Conservation (phyloP, 495 filamentous ascomycete species). For the Penicillium crystallinum region DNA sequence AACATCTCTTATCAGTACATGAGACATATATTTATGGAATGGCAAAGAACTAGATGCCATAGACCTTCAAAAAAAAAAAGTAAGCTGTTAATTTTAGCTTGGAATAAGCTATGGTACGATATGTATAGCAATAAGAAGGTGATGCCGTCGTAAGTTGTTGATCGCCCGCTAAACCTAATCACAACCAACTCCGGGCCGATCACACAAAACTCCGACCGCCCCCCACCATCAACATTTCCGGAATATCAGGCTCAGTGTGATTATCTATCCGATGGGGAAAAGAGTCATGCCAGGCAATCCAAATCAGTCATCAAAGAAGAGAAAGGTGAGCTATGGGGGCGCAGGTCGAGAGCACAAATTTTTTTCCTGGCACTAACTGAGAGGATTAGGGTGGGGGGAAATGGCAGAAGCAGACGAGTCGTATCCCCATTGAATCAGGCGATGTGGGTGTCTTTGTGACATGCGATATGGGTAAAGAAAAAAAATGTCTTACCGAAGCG, state of each 20-base stretch:
- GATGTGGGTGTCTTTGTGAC: constrained; percentile 87
- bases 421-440: constrained; percentile 56
- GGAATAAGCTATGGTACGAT: background rate
- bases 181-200: constrained; percentile 1
- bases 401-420: constrained; percentile 21
- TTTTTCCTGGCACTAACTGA: background rate
- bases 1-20: background rate
- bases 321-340: constrained; percentile 31
- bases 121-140: background rate
- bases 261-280: constrained; percentile 25
- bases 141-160: background rate
- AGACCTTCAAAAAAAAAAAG: background rate
- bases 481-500: constrained; percentile 69
- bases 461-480: constrained; percentile 75
- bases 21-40: too few species aligned
- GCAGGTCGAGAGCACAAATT: too few species aligned
- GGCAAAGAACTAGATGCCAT: too few species aligned
- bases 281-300: constrained; percentile 28
- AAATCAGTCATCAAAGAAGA: constrained; percentile 28
- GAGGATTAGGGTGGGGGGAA: constrained; percentile 22
- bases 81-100: background rate
- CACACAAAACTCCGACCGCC: constrained; percentile 17
- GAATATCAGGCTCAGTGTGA: constrained; percentile 9
- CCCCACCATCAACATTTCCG: background rate
- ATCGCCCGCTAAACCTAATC: constrained; percentile 15